phyloP scores from a whole-genome alignment of 306 rosid species.

The Parietaria judaica region DNA sequence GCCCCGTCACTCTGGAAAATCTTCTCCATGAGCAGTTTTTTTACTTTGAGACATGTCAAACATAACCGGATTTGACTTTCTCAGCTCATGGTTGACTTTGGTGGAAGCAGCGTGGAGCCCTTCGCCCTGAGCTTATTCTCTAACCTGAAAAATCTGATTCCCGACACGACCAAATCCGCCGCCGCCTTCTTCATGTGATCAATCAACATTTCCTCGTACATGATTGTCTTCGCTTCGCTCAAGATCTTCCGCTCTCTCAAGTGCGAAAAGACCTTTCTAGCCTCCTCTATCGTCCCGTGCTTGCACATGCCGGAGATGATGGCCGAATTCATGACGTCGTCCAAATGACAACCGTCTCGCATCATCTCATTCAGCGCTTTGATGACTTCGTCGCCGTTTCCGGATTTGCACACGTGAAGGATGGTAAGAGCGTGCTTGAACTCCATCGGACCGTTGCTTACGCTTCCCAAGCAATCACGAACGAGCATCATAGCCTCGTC shows the following conservation, averaged over 20 bases:
- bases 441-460: constrained; percentile 52
- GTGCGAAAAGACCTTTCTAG: constrained; percentile 57
- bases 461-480: constrained; percentile 58
- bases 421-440: constrained; percentile 68
- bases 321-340: constrained; percentile 38
- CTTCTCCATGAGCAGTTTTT: no score
- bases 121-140: constrained; percentile 73
- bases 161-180: constrained; percentile 61
- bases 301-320: constrained; percentile 68
- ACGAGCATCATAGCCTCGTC: constrained; percentile 77
- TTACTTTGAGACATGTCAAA: no score
- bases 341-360: constrained; percentile 53
- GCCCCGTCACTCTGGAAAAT: no score
- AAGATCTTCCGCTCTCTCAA: constrained; percentile 45
- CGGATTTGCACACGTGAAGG: constrained; percentile 49
- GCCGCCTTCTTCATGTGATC: constrained; percentile 81
- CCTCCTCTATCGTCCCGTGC: constrained; percentile 75
- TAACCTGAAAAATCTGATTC: constrained; percentile 74
- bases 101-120: constrained; percentile 45
- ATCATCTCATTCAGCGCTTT: constrained; percentile 64
- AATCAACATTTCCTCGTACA: constrained; percentile 66
- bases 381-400: constrained; percentile 48
- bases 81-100: constrained; percentile 24
- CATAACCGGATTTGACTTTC: no score
- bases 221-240: constrained; percentile 57